Evolutionary conservation across 2,329 filamentous ascomycete genomes (phyloP).

Genomic region (Basipetospora chlamydospora): DNA sequence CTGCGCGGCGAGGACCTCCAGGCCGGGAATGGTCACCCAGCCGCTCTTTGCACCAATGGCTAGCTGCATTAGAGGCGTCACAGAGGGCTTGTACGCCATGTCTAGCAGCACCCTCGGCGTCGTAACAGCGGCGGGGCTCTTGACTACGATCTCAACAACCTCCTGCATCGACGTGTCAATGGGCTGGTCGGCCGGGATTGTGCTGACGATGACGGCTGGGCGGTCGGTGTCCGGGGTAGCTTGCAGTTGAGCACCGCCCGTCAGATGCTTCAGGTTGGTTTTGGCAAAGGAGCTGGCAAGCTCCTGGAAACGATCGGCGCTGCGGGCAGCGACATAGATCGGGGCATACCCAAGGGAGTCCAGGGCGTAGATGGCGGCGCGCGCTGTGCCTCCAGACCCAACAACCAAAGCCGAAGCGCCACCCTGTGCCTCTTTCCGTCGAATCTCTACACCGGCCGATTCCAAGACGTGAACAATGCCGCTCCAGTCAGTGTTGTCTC

Average conservation of each 20-base stretch:
- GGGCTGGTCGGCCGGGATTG: slow-evolving; percentile 76
- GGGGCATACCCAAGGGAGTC: slow-evolving; percentile 70
- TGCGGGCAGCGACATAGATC: slow-evolving; percentile 77
- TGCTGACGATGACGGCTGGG: slow-evolving; percentile 62
- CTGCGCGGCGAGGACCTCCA: slow-evolving; percentile 82
- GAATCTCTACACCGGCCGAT: slow-evolving; percentile 44
- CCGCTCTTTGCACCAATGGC: slow-evolving; percentile 43
- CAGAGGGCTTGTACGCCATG: slow-evolving; percentile 87
- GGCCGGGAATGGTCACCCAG: slow-evolving; percentile 73
- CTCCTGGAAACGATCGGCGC: slow-evolving; percentile 48
- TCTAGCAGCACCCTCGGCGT: slow-evolving; percentile 59
- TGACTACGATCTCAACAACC: slow-evolving; percentile 30
- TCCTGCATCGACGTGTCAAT: slow-evolving; percentile 59
- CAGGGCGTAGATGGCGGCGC: slow-evolving; percentile 81
- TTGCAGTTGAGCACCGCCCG: slow-evolving; percentile 12
- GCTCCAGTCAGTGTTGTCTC: slow-evolving; percentile 91
- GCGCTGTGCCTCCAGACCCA: slow-evolving; percentile 80
- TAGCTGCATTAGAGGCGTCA: slow-evolving; percentile 74
- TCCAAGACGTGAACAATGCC: slow-evolving; percentile 76
- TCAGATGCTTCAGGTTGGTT: slow-evolving; percentile 57
- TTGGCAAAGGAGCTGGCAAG: slow-evolving; percentile 60
- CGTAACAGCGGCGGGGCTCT: neutral
- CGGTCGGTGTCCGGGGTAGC: slow-evolving; percentile 35
- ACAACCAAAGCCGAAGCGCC: slow-evolving; percentile 46
- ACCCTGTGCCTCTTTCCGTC: slow-evolving; percentile 5